phyloP scores from a whole-genome alignment of 345 rosid species.

The Lumnitzera racemosa region DNA sequence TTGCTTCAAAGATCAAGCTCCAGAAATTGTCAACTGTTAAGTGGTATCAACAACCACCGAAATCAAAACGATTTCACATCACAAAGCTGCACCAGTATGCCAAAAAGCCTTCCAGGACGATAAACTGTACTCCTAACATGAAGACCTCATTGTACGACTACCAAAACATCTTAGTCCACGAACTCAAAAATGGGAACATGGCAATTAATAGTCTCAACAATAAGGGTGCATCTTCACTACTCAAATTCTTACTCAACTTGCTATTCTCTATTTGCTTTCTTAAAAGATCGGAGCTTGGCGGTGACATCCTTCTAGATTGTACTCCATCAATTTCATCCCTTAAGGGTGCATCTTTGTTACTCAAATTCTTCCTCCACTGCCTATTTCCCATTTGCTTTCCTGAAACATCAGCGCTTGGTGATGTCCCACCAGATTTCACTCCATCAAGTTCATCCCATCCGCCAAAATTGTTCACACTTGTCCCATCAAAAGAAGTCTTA shows the following conservation, averaged over 20 bases:
- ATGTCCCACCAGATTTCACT: slow-evolving; percentile 9
- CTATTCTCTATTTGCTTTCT: slow-evolving; percentile 7
- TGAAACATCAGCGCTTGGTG: slow-evolving; percentile 10
- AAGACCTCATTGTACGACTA: slow-evolving; percentile 8
- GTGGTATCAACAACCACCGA: too few species aligned
- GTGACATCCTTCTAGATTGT: slow-evolving; percentile 7
- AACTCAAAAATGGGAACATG: slow-evolving; percentile 48
- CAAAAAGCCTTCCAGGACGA: too few species aligned
- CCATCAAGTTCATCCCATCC: slow-evolving; percentile 58
- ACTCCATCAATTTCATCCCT: slow-evolving; percentile 47
- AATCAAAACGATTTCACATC: too few species aligned
- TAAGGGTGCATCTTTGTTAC: too few species aligned
- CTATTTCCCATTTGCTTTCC: not conserved
- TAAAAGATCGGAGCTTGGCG: slow-evolving; percentile 8
- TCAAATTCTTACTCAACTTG: slow-evolving; percentile 19
- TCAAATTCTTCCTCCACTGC: too few species aligned
- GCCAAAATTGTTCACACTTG: slow-evolving; percentile 22
- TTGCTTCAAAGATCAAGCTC: too few species aligned
- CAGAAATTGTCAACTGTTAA: too few species aligned
- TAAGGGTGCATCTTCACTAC: slow-evolving; percentile 28
- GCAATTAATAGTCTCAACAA: slow-evolving; percentile 50
- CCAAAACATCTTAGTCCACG: slow-evolving; percentile 43
- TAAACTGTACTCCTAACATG: not conserved
- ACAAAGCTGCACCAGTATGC: too few species aligned
- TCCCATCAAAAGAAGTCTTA: too few species aligned